Evolutionary conservation across 1,284 basidiomycete species (phyloP).

Genomic region (Heterobasidion irregulare): DNA sequence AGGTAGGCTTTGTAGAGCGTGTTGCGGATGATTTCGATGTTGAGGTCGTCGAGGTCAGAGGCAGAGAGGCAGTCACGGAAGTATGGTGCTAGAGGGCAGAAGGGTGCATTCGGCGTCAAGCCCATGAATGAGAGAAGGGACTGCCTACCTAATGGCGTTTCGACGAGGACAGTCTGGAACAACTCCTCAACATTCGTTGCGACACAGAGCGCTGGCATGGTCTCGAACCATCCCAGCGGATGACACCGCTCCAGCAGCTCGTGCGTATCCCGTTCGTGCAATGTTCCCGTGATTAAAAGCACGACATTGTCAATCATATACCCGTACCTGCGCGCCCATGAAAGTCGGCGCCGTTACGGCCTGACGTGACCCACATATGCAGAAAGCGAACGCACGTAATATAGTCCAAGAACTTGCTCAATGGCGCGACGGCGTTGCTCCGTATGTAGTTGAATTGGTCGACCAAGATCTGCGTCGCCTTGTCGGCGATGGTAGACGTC

Average conservation of each 20-base stretch:
- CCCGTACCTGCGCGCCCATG: constrained; percentile 56
- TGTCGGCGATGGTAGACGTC: constrained; percentile 92
- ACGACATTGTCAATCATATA: constrained; percentile 99
- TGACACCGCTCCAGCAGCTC: constrained; percentile 96
- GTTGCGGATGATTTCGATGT: constrained; percentile 99
- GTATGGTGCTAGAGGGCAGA: constrained; percentile 69
- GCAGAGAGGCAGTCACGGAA: constrained; percentile 95
- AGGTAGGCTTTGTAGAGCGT: constrained; percentile 99
- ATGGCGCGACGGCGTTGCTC: constrained; percentile 84
- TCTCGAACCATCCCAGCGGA: constrained; percentile 95
- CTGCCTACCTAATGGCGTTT: constrained; percentile 86
- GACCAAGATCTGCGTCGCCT: constrained; percentile 91
- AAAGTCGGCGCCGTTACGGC: constrained; percentile 4
- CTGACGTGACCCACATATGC: not conserved
- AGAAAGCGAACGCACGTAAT: constrained; percentile 71
- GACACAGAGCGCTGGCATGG: constrained; percentile 98
- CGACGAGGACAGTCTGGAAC: constrained; percentile 94
- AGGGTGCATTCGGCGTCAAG: not conserved
- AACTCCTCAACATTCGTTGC: constrained; percentile 99
- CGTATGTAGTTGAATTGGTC: constrained; percentile 96
- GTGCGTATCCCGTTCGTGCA: constrained; percentile 96
- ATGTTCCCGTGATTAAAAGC: constrained; percentile 92
- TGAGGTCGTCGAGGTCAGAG: constrained; percentile 95
- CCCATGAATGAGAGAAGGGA: not conserved
- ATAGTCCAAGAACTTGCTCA: constrained; percentile 95